Percentiles rank a stretch among this genome's conserved stretches.
These are phyloP conservation scores for Discostella stelligeroides DNA, from an alignment of 108 stramenopile species.

Conservation along the genomic window DNA sequence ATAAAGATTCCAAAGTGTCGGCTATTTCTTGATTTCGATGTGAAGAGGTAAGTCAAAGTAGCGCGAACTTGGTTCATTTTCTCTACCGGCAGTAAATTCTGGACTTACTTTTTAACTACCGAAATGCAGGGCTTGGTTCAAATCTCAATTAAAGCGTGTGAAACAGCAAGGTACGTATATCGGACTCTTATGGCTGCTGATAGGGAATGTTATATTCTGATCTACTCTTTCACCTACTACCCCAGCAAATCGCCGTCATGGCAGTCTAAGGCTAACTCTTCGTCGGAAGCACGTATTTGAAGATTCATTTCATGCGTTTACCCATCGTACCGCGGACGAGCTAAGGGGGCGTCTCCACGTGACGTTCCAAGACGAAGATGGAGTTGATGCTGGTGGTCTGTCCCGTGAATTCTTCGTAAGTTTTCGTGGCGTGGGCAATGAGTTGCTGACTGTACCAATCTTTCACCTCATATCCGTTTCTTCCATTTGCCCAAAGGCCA, in stretches of 20 bases:
- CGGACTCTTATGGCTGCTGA: too few species aligned
- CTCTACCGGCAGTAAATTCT: conserved; percentile 3
- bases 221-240: not conserved
- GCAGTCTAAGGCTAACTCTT: conserved; percentile 88
- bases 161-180: conserved; percentile 58
- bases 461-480: too few species aligned
- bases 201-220: too few species aligned
- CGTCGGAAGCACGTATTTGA: conserved; percentile 91
- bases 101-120: not conserved
- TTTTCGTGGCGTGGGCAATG: too few species aligned
- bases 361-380: conserved; percentile 95
- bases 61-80: conserved; percentile 39
- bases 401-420: conserved; percentile 92
- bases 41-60: conserved; percentile 66
- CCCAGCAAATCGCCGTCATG: conserved; percentile 77
- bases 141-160: conserved; percentile 81
- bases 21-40: conserved; percentile 91
- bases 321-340: conserved; percentile 92
- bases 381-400: conserved; percentile 98
- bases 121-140: conserved; percentile 63
- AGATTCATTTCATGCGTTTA: conserved; percentile 95
- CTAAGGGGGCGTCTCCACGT: conserved; percentile 93
- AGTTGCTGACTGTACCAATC: too few species aligned
- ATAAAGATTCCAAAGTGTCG: conserved; percentile 86
- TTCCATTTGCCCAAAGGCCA: conserved; percentile 34